Base-by-base conservation (phyloP, 371 early-diverging fungal species). In the Mucor plumbeus region DNA sequence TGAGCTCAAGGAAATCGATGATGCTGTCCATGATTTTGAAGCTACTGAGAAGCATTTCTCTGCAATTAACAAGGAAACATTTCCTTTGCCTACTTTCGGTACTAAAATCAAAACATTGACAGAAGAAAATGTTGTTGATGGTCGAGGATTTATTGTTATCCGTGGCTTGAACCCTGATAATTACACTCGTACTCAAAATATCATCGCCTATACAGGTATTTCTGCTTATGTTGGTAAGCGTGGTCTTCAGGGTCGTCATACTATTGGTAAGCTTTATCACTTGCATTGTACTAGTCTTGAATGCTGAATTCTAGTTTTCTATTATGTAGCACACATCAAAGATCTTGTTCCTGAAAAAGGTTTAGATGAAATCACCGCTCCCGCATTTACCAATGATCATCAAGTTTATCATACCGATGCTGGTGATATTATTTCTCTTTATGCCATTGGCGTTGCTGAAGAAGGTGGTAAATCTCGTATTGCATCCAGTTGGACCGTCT, bases 401-500 rank as follows among this genome's bases (percentile, higher is more conserved):
- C 75, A 75, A 57, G 75, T 75, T 1, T 75, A 69, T 36, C 75
- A 75, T 43, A 75, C 75, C 0, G 75, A 75, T 67, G 67, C 69
- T 11, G 75, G 75, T 11, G 75, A 75, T 47, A 72, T 75, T 14
- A 69, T 75, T n/a, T 75, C 75, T 31, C 72, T 75, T 33, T 72
- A 63, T 67, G 75, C 75, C 33, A 47, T 75, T 40, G 72, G 72
- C 33, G 72, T 72, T 5, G 75, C 72, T 54, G 75, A 75, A 59
- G 35, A 65, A 54, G 75, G 75, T 8, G 75, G 75, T 9, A 69
- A 66, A 38, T 72, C 72, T 53, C 72, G 69, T 14, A 75, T 75
- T 63, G 72, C 75, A 8, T 75, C 75, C 0, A 75, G 72, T n/a
- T 75, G 72, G 72, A 75, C 72, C 9, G 75, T 75, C 8, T 75